Evolutionary conservation across 78 protist genomes (phyloP), one percentile per base, ranked within the genome.

Genomic region (Bodo saltans): DNA sequence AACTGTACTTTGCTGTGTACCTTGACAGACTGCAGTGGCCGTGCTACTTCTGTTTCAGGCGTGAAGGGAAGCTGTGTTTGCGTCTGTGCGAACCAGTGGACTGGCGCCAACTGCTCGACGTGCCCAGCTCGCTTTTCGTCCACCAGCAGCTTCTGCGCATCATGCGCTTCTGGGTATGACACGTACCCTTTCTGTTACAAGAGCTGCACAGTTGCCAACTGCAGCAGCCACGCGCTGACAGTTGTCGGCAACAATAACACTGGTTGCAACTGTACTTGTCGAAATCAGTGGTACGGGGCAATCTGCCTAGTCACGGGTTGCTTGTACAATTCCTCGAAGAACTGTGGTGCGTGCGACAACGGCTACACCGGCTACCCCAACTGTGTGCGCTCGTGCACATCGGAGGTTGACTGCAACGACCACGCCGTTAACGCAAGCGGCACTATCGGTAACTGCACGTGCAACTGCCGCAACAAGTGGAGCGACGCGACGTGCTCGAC

Each of bases 31-130:
- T 47, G 60, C 70, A 74, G 34, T 12, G 47, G 79, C 35, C 47
- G 28, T 74, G 47, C 79, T 12, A 74, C 33, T 4, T 12, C 23
- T 17, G 60, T 47, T 17, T 47, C 60, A 17, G 60, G 60, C 60
- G 60, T 47, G n/a, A 17, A 8, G n/a, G 60, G 60, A 17, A 17
- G n/a, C n/a, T 47, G 60, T 17, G 60, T 32, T 12, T 74, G 79
- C 79, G 34, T 25, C 60, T 74, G 79, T 42, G 60, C 4, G 37
- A n/a, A 74, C 79, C 29, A 29, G 25, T 74, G 79, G 79, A 74
- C 79, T 32, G 68, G 37, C 21, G 28, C 37, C 52, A 27, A 42
- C 79, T 74, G 79, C 60, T 23, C n/a, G n/a, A 17, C 17, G 60
- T 47, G 60, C 60, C n/a, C 60, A 8, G 60, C 60, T 17, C 60